Percentiles rank a stretch among this genome's conserved stretches.
Evolutionary conservation across 202 grass and related monocot genomes (phyloP).

Genomic region (Digitaria exilis): DNA sequence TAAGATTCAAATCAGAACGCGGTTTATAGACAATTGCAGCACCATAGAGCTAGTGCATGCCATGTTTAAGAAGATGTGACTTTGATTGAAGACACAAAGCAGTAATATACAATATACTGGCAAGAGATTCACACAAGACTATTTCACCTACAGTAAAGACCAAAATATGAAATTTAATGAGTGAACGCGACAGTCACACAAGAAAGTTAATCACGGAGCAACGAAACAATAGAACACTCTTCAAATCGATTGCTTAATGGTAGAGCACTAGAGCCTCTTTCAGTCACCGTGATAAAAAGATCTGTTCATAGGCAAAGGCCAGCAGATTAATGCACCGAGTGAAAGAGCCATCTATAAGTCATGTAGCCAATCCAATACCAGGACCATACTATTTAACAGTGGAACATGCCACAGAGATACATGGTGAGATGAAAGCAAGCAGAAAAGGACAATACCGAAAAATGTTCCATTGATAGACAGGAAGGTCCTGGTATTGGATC

Average conservation of each 20-base stretch:
- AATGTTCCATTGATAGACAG: background rate
- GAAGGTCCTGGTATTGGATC: background rate
- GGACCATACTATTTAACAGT: background rate
- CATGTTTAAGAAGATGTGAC: background rate
- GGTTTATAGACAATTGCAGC: background rate
- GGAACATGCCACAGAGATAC: background rate
- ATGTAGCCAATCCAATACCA: constrained; percentile 8
- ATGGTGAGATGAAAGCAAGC: background rate
- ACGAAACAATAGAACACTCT: background rate
- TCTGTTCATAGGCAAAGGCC: background rate
- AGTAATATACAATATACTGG: background rate
- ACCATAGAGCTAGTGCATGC: background rate
- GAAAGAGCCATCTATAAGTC: background rate
- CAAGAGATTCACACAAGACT: constrained; percentile 17
- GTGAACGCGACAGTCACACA: background rate
- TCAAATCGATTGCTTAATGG: constrained; percentile 24
- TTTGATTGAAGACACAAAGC: background rate
- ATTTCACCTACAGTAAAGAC: background rate
- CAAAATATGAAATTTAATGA: constrained; percentile 12
- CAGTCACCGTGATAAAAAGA: background rate
- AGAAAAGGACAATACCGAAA: background rate
- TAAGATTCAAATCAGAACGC: background rate
- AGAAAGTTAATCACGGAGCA: background rate
- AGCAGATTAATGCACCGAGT: background rate
- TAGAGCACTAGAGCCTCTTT: background rate